Base-by-base conservation (phyloP, 495 filamentous ascomycete genomes). In the Ascodesmis nigricans region DNA sequence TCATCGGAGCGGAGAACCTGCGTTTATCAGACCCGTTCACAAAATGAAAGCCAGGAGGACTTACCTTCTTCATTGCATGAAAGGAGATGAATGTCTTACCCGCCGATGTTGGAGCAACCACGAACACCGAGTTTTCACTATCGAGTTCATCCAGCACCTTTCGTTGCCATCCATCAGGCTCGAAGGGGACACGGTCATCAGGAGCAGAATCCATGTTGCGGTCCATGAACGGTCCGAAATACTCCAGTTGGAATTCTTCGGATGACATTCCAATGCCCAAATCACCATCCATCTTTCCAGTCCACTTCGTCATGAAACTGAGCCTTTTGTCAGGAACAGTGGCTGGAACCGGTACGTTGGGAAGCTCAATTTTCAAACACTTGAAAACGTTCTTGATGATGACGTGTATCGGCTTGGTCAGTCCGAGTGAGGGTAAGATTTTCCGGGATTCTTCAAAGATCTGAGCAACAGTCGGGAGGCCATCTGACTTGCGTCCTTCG, bases 121-220 rank as follows among this genome's bases (percentile, higher is more conserved):
- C 70, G 46, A 83, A 73, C 1, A 77, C 58, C 39, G 73, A 77
- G 26, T 64, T 62, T 31, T 71, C 57, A 0, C 55, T 59, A 49
- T 83, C 77, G 33, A 83, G 66, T 32, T 67, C 66, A 40, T 83
- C 74, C 5, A 83, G 57, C 1, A 81, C 75, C 14, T 66, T 58
- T 27, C 71, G 56, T 53, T 83, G 77, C 77, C 77, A 83, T 2
- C 57, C 62, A 56, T 83, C 77, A 2, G 77, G 77, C 6, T 71
- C 52, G 43, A 83, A 83, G 11, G 59, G 54, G 8, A 74, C 71
- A 26, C 77, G 65, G 13, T 58, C 34, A 53, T 83, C 77, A 2
- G 67, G 62, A 15, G 53, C 52, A 0, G 75, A 71, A 45, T 75
- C 75, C 36, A 80, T 69, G 38, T 61, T 66, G 9, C 77, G 63